Evolutionary conservation across 805 yeast genomes (phyloP), one percentile per base, ranked within the genome.

Genomic region (Metschnikowia kofuensis): DNA sequence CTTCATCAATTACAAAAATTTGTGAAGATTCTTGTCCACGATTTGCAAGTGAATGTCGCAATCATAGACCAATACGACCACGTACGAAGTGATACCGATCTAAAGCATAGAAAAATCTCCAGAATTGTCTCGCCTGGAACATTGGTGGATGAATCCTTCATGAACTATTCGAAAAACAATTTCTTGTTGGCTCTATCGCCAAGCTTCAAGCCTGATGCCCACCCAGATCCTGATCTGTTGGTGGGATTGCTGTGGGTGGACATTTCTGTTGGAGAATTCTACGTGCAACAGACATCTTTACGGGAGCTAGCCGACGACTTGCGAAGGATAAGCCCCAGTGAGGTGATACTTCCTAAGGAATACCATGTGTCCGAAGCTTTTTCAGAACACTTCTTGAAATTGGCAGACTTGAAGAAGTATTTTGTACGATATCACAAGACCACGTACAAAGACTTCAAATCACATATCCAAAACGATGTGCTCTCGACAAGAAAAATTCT

Each of bases 71-170:
- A 92, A 65, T 63, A 51, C 49, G 68, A 67, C 6, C 10, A 54
- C 10, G 52, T 53, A 29, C 52, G 52, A 13, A 52, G 52, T 9
- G 46, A 58, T 9, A 55, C 61, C 5, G 66, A 65, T n/a, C 60
- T 70, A 7, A 77, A 85, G 16, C 79, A 78, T 38, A 72, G 99
- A 40, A 84, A 87, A 32, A 82, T 94, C 0, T 77, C 89, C 7
- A 72, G 97, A 38, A 80, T 92, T 7, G 81, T 94, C 1, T 85
- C 97, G 0, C 97, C 97, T 0, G 99, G 99, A 0, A 92, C 98
- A 0, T 76, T 92, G 32, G 79, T 92, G 10, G 96, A 89, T 59
- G 97, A 92, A 58, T 82, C 86, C 0, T 84, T 92, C 52, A 70
- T 92, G 59, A 87, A 89, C 62, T 81, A 80, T 49, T 80, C 80